These are phyloP conservation scores for Malassezia sp. DNA, from an alignment of 1,284 basidiomycete species.

Conservation along the genomic window DNA sequence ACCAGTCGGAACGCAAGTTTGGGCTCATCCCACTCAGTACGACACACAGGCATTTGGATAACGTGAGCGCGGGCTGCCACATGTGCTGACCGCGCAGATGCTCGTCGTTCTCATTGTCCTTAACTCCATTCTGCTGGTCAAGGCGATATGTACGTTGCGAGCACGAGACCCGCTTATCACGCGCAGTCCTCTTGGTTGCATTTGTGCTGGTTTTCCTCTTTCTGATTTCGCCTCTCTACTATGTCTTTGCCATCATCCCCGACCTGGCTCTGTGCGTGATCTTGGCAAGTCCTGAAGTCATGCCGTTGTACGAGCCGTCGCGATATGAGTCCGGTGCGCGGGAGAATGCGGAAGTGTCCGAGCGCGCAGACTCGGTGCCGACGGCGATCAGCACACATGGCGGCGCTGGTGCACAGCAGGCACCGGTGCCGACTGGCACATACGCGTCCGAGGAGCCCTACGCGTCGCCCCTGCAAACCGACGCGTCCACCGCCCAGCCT, in stretches of 20 bases:
- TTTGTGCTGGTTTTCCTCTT: constrained; percentile 9
- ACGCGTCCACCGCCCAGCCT: too few relatives aligned
- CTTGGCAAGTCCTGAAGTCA: constrained; percentile 2
- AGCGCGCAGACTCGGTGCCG: neutral
- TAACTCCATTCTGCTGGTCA: constrained; percentile 6
- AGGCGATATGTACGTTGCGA: too few relatives aligned
- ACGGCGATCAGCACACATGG: neutral
- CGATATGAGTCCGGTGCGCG: constrained; percentile 7
- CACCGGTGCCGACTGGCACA: neutral
- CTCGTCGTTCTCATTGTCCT: constrained; percentile 2
- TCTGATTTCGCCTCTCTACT: constrained; percentile 12
- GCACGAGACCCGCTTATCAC: too few relatives aligned
- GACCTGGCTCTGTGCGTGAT: constrained; percentile 7
- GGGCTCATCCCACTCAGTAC: constrained; percentile 2
- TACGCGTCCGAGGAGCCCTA: neutral
- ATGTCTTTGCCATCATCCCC: constrained; percentile 7
- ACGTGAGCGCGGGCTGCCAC: constrained; percentile 11
- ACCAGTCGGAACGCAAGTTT: neutral
- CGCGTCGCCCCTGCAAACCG: too few relatives aligned
- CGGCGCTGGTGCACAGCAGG: neutral
- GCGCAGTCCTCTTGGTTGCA: constrained; percentile 5
- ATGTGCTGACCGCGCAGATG: too few relatives aligned
- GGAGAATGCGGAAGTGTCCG: neutral
- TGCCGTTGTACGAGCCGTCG: constrained; percentile 8
- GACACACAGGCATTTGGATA: constrained; percentile 8